Conservation (phyloP, 225 moss, liverwort and hornwort genomes). For the Climacium dendroides region DNA sequence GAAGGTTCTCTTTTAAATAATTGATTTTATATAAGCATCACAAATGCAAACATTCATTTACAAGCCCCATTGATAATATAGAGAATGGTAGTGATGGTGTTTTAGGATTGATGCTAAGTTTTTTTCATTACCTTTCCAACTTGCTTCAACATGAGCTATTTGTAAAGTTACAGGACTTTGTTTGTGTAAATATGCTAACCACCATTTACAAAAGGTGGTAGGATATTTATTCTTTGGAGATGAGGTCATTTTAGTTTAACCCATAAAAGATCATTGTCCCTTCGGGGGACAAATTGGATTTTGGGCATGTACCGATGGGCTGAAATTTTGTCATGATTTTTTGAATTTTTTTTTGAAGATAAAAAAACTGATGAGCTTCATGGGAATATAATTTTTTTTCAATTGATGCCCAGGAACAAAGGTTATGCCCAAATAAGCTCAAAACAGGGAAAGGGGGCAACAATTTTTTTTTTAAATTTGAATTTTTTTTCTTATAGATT, state of each 20-base stretch:
- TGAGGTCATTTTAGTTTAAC: background rate
- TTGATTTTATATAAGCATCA: background rate
- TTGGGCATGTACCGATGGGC: too few relatives aligned
- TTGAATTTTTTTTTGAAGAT: too few relatives aligned
- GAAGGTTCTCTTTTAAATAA: background rate
- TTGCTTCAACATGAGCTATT: background rate
- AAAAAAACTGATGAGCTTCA: too few relatives aligned
- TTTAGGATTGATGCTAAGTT: background rate
- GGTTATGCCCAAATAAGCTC: too few relatives aligned
- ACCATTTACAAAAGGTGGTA: background rate
- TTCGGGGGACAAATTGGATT: too few relatives aligned
- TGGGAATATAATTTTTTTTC: too few relatives aligned
- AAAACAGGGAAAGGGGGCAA: too few relatives aligned
- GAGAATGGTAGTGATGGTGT: background rate
- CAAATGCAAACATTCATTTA: background rate
- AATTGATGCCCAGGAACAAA: too few relatives aligned
- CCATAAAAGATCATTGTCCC: too few relatives aligned
- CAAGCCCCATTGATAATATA: background rate
- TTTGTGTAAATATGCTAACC: background rate
- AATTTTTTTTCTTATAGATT: too few relatives aligned
- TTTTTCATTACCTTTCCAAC: background rate
- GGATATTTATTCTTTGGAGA: background rate
- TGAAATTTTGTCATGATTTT: too few relatives aligned
- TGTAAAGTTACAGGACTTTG: background rate
- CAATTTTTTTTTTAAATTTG: too few relatives aligned